Conservation (phyloP, 2,329 filamentous ascomycete genomes). For the Cercospora beticola region DNA sequence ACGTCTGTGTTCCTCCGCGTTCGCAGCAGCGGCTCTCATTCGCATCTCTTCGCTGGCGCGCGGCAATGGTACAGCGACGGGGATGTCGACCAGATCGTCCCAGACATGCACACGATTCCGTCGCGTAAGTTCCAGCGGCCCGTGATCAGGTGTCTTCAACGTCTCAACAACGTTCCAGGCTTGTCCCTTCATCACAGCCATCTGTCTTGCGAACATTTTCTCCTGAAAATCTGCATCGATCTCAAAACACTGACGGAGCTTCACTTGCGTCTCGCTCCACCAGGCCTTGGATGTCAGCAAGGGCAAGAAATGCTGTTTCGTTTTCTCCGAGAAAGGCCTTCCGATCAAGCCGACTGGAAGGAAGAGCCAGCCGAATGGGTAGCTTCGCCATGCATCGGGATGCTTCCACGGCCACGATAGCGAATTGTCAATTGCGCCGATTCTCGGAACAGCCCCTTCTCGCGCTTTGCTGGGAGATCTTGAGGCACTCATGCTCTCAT, state of each 20-base stretch:
- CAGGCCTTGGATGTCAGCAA: conserved; percentile 90
- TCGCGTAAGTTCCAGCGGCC: conserved; percentile 87
- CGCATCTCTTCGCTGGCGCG: conserved; percentile 82
- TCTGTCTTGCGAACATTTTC: conserved; percentile 97
- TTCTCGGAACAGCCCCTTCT: conserved; percentile 62
- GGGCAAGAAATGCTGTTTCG: conserved; percentile 91
- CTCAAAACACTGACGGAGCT: conserved; percentile 82
- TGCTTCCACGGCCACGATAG: conserved; percentile 99
- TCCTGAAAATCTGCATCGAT: conserved; percentile 96
- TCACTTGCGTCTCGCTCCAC: conserved; percentile 93
- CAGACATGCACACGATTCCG: conserved; percentile 91
- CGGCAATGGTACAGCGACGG: conserved; percentile 87
- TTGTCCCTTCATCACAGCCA: conserved; percentile 98
- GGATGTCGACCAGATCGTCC: conserved; percentile 96
- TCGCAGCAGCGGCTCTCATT: conserved; percentile 49
- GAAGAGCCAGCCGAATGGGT: conserved; percentile 98
- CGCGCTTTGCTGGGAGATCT: conserved; percentile 31
- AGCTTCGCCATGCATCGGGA: conserved; percentile 86
- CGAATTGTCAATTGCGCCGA: conserved; percentile 97
- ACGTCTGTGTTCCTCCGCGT: conserved; percentile 16
- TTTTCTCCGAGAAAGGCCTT: conserved; percentile 91
- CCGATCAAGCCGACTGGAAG: conserved; percentile 94
- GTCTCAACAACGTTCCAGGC: conserved; percentile 99
- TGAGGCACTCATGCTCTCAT: conserved; percentile 79
- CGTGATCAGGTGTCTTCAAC: conserved; percentile 86